Base-by-base conservation (phyloP, 805 yeast genomes). In the Candida verbasci region DNA sequence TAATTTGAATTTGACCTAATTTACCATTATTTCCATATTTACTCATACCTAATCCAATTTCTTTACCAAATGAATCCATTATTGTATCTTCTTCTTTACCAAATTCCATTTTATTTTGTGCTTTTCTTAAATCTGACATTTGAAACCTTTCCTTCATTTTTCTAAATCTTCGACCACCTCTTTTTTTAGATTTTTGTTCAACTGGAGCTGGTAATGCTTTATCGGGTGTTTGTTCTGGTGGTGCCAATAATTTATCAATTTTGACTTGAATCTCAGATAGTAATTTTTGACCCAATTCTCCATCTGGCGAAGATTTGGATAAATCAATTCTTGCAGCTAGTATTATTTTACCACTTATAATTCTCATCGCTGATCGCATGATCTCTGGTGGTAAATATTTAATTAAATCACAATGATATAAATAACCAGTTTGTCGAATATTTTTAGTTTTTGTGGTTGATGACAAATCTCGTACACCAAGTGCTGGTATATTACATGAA, bases 261-360 rank as follows among this genome's bases (percentile, higher is more conserved):
- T 82, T 82, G 3, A 62, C 60, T 15, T 63, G 52, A 2, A 93
- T 71, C 38, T 91, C 93, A 2, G 58, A 52, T 27, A 68, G 59
- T 76, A 83, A 82, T 40, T 68, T 67, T 2, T 27, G 18, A 0
- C 97, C 97, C 26, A 72, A 51, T 0, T 58, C 42, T 0, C 83
- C 85, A 40, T 71, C 71, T 14, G 62, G 50, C 29, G 47, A 44
- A 21, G 66, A 52, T 6, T 32, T 51, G 2, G 81, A 65, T 12
- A 74, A 61, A 52, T 91, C 98, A 3, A 91, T 68, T 42, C 97
- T 66, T 0, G 97, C 87, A 0, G 96, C 93, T 6, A 93, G 61
- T 0, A 85, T 70, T 1, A 86, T 64, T 52, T 89, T 91, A 0
- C 83, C 95, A 28, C 95, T 74, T 0, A 86, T 60, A 45, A 87